A percentile compares a stretch with the other conserved stretches of the same genome.
These are phyloP conservation scores for Pisolithus orientalis DNA, from an alignment of 768 basidiomycete genomes.

Conservation along the genomic window DNA sequence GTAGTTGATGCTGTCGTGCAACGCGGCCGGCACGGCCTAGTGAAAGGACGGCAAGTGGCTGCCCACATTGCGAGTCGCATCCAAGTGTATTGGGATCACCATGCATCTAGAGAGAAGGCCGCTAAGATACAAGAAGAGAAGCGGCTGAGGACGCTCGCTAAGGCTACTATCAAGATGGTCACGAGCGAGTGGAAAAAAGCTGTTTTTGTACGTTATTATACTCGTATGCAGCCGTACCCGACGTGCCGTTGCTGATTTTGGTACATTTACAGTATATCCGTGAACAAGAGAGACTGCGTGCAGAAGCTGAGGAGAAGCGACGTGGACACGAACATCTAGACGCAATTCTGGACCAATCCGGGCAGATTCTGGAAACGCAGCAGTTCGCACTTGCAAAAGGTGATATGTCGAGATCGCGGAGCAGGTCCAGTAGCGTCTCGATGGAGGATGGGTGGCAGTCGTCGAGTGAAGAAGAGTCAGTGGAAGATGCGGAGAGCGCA, in stretches of 20 bases:
- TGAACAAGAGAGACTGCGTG: slow-evolving; percentile 54
- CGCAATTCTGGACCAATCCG: slow-evolving; percentile 85
- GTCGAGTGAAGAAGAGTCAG: slow-evolving; percentile 19
- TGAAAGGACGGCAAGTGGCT: slow-evolving; percentile 39
- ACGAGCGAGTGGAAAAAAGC: slow-evolving; percentile 84
- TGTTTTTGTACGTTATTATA: slow-evolving; percentile 54
- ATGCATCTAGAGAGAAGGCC: slow-evolving; percentile 56
- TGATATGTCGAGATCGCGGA: slow-evolving; percentile 41
- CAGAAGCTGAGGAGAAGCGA: slow-evolving; percentile 72
- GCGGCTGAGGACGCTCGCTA: slow-evolving; percentile 58
- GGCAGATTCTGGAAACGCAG: slow-evolving; percentile 80
- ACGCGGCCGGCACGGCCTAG: slow-evolving; percentile 14
- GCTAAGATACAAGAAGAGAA: slow-evolving; percentile 58
- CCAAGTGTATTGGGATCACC: slow-evolving; percentile 68
- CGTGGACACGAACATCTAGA: slow-evolving; percentile 83
- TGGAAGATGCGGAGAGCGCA: slow-evolving; percentile 21
- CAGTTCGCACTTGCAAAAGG: slow-evolving; percentile 58
- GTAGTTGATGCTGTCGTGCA: slow-evolving; percentile 43
- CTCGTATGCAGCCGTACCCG: neutral
- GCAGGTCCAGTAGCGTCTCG: slow-evolving; percentile 51
- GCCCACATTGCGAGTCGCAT: slow-evolving; percentile 57
- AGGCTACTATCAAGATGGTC: slow-evolving; percentile 64
- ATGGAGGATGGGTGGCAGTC: slow-evolving; percentile 15
- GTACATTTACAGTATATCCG: slow-evolving; percentile 54
- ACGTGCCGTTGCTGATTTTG: neutral